Evolutionary conservation across 2,329 filamentous ascomycete species (phyloP), one percentile per base, ranked within the genome.

Genomic region (Plenodomus biglobosus): DNA sequence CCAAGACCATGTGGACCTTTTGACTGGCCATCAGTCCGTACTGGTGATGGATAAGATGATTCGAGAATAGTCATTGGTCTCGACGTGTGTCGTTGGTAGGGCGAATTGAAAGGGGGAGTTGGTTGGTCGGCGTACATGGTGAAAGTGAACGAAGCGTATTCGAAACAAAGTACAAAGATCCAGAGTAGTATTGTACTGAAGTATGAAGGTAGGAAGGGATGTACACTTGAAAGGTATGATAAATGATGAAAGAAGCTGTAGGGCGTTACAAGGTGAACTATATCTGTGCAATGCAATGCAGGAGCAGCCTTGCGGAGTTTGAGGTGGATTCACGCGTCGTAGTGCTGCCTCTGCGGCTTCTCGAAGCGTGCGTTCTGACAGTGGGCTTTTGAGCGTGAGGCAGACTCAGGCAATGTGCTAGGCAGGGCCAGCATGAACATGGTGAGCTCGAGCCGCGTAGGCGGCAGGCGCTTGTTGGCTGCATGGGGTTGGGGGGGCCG

Each of bases 321-420:
- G 48, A 53, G 53, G 50, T 53, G 47, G 58, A 52, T 61, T 44
- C 50, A 57, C 44, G 50, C 52, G 61, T 57, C 62, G 51, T 57
- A 57, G 59, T 58, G 60, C 58, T 65, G 66, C 61, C 64, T 66
- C 68, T 64, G 69, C 68, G 66, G 62, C 56, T 52, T 61, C 56
- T 62, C 49, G 45, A 58, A 60, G 42, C 44, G 52, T 52, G 51
- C 47, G 52, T 64, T 63, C 57, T 53, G 53, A 59, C 38, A 54
- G 54, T 66, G 59, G 61, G 64, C 58, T 66, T 60, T 62, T 64
- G 54, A 58, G 52, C 55, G 61, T 65, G 57, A 72, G 69, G 69
- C 69, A 70, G 69, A 72, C 58, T 67, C 59, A 61, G 62, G 65
- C 54, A 69, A 63, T 61, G 64, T 63, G 53, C 58, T 56, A 63